These are phyloP conservation scores for Stropharia rugosoannulata DNA, from an alignment of 768 basidiomycete genomes.

Conservation along the genomic window DNA sequence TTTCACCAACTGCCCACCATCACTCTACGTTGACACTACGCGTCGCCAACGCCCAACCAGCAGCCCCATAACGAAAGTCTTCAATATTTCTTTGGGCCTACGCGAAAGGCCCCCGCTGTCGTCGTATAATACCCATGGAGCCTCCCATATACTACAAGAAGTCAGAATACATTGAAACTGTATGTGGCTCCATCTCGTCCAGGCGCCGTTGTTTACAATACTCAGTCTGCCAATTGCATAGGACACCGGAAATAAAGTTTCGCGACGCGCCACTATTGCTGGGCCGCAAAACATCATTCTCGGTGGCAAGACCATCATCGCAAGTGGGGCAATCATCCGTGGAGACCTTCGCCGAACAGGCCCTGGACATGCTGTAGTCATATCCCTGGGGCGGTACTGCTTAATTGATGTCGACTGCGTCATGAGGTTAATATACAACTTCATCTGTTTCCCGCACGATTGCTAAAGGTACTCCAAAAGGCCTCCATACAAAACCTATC, in stretches of 20 bases:
- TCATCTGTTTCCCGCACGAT: background rate
- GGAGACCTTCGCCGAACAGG: slow-evolving; percentile 91
- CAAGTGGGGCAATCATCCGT: slow-evolving; percentile 85
- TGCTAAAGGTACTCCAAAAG: slow-evolving; percentile 30
- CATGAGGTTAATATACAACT: slow-evolving; percentile 59
- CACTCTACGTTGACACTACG: background rate
- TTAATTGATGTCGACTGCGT: slow-evolving; percentile 87
- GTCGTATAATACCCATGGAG: slow-evolving; percentile 47
- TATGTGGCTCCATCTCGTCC: slow-evolving; percentile 27
- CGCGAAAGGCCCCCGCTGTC: too few relatives aligned
- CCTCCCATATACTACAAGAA: slow-evolving; percentile 77
- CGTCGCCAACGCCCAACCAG: background rate
- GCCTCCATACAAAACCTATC: slow-evolving; percentile 87
- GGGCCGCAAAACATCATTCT: slow-evolving; percentile 97
- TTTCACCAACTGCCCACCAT: background rate
- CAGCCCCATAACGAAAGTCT: too few relatives aligned
- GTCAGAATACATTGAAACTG: slow-evolving; percentile 88
- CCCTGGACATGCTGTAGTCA: slow-evolving; percentile 90
- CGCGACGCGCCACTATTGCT: slow-evolving; percentile 84
- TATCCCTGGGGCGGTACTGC: slow-evolving; percentile 92
- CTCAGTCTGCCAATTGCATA: slow-evolving; percentile 24
- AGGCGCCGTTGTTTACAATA: background rate
- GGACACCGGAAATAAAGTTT: slow-evolving; percentile 98
- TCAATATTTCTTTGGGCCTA: too few relatives aligned
- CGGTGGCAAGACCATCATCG: slow-evolving; percentile 95